A percentile compares a stretch with the other conserved stretches of the same genome.
Conservation (phyloP, 345 rosid species). For the Iberis pinnata region DNA sequence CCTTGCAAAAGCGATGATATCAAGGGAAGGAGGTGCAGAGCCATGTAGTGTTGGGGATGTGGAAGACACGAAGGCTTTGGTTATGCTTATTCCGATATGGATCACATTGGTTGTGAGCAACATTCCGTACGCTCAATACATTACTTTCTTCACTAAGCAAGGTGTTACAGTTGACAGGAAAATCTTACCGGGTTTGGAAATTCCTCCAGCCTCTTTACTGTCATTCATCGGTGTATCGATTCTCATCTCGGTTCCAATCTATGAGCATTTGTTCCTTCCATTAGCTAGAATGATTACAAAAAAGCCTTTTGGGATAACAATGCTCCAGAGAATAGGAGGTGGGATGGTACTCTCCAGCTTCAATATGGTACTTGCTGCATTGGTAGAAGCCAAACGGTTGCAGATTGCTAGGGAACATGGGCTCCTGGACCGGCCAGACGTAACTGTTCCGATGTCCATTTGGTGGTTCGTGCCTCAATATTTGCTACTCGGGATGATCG, state of each 20-base stretch:
- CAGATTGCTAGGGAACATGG: slow-evolving; percentile 40
- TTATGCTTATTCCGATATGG: slow-evolving; percentile 77
- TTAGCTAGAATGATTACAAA: slow-evolving; percentile 49
- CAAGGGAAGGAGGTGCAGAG: slow-evolving; percentile 27
- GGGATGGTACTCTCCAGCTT: slow-evolving; percentile 59
- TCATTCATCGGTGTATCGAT: slow-evolving; percentile 58
- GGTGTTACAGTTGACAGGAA: slow-evolving; percentile 56
- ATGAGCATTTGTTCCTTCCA: slow-evolving; percentile 67
- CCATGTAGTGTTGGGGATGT: slow-evolving; percentile 62
- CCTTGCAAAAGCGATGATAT: slow-evolving; percentile 40
- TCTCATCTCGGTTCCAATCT: slow-evolving; percentile 46
- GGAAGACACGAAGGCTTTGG: slow-evolving; percentile 67
- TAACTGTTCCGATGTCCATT: slow-evolving; percentile 53
- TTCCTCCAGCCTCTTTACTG: slow-evolving; percentile 72
- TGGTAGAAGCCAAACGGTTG: slow-evolving; percentile 56
- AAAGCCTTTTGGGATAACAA: slow-evolving; percentile 54
- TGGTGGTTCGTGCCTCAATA: slow-evolving; percentile 89
- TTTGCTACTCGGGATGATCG: slow-evolving; percentile 44
- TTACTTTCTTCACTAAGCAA: slow-evolving; percentile 84
- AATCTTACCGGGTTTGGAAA: slow-evolving; percentile 41
- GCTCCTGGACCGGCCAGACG: slow-evolving; percentile 45
- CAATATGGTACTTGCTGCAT: slow-evolving; percentile 50
- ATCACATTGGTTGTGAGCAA: slow-evolving; percentile 56
- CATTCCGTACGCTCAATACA: slow-evolving; percentile 47
- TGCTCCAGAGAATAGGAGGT: slow-evolving; percentile 70